Evolutionary conservation across 2,329 filamentous ascomycete genomes (phyloP).

Genomic region (Venturia carpophila): DNA sequence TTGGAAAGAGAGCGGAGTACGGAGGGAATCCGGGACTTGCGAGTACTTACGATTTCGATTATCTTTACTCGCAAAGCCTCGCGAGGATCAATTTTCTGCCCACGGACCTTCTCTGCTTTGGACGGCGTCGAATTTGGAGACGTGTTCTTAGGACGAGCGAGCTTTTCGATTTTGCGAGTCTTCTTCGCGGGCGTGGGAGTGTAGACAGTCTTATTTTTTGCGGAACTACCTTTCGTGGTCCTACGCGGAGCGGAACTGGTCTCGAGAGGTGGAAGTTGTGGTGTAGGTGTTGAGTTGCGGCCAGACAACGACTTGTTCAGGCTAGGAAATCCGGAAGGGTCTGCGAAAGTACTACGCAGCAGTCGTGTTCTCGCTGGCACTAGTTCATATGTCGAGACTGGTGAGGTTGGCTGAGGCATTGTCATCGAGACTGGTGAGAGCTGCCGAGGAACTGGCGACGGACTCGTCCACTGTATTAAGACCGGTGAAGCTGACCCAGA

Average conservation of each 20-base stretch:
- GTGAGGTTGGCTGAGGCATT: background rate
- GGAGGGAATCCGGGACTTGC: background rate
- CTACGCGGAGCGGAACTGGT: background rate
- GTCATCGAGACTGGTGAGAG: background rate
- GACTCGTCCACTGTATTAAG: background rate
- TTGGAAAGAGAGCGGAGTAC: background rate
- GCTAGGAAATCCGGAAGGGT: background rate
- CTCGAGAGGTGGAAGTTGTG: background rate
- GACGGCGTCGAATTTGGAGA: background rate
- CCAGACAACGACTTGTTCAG: background rate
- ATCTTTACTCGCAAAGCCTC: background rate
- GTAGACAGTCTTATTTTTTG: background rate
- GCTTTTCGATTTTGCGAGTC: background rate
- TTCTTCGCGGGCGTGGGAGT: background rate
- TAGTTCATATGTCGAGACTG: background rate
- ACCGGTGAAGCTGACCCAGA: background rate
- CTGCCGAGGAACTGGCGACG: background rate
- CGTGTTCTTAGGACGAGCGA: background rate
- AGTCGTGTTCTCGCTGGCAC: background rate
- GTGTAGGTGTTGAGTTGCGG: background rate
- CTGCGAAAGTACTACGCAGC: background rate
- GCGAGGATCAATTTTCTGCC: background rate
- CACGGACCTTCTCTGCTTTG: background rate
- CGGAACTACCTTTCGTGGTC: background rate
- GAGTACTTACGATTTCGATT: background rate